Evolutionary conservation across 1,139 yeast genomes (phyloP), one percentile per base, ranked within the genome.

Genomic region (Yamadazyma spencermartinsiae): DNA sequence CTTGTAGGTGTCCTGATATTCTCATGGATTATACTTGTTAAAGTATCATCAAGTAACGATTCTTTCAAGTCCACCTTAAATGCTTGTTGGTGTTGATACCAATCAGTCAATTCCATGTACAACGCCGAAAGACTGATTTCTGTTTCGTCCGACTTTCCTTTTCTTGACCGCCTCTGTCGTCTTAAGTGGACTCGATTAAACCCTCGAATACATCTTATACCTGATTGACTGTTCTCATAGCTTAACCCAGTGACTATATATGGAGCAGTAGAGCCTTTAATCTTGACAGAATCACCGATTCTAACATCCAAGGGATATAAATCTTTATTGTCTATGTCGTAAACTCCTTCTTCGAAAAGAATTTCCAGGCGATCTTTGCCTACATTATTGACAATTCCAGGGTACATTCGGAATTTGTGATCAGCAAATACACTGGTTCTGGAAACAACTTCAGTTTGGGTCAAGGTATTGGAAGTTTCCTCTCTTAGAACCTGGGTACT

Each of bases 171-270:
- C 17, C 38, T 40, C 30, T 37, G 39, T 42, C 45, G 49, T 23
- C 39, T 43, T 13, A 74, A 55, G 44, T 65, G 54, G 2, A 78
- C 71, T 3, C 67, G 55, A 52, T 80, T 80, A 51, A 65, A 82
- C 0, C 88, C 88, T 49, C 87, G 59, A 39, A 80, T 64, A 50
- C 87, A 81, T 31, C 64, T 55, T 4, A 80, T 69, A 0, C 49
- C 41, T 11, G 41, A 35, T 15, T 38, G 43, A 1, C 50, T 37
- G 3, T 51, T 51, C 2, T 51, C 50, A 6, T 36, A 37, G 11
- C 54, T 41, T 34, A 82, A 55, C 0, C 82, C 85, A 2, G 72
- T 63, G 1, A 82, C 77, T 10, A 53, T 48, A 42, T 65, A 75
- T 4, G 20, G 23, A 5, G 31, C 14, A 3, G 36, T 11, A 0